phyloP scores from a whole-genome alignment of 192 early-diverging fungal genomes.

The Backusella sp. region DNA sequence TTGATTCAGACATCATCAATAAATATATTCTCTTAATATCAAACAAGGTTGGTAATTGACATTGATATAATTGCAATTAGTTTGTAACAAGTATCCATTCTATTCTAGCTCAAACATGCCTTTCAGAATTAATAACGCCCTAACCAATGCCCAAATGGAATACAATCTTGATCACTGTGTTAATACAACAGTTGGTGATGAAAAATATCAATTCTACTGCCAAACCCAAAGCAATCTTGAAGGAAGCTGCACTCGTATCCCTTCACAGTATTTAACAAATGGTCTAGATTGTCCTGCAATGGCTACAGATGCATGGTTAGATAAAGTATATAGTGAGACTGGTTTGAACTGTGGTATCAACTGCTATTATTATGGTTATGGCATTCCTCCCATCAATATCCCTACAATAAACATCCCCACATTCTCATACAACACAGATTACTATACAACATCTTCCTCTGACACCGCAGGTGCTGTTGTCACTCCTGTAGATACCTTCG shows the following conservation, averaged over 20 bases:
- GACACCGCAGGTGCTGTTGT: not conserved
- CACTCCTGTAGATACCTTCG: not conserved
- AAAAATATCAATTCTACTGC: conserved; percentile 4
- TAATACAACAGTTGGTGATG: not conserved
- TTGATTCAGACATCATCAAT: not conserved
- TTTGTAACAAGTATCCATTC: not conserved
- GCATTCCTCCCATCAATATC: not conserved
- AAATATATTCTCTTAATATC: not conserved
- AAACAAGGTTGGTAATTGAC: not conserved
- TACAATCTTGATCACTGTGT: not conserved
- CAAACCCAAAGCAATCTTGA: not conserved
- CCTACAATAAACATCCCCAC: not conserved
- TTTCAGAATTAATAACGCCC: not conserved
- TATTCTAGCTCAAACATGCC: not conserved
- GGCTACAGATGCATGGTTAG: conserved; percentile 1
- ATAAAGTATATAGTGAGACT: not conserved
- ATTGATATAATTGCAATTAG: not conserved
- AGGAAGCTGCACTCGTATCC: not conserved
- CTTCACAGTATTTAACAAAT: not conserved
- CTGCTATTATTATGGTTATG: not conserved
- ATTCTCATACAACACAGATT: not conserved
- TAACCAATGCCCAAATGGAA: not conserved
- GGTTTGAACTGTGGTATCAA: not conserved
- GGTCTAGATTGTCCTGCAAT: not conserved
- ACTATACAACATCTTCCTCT: not conserved